Percentiles rank a stretch among this genome's conserved stretches.
Conservation (phyloP, 345 rosid species). For the Salix viminalis region DNA sequence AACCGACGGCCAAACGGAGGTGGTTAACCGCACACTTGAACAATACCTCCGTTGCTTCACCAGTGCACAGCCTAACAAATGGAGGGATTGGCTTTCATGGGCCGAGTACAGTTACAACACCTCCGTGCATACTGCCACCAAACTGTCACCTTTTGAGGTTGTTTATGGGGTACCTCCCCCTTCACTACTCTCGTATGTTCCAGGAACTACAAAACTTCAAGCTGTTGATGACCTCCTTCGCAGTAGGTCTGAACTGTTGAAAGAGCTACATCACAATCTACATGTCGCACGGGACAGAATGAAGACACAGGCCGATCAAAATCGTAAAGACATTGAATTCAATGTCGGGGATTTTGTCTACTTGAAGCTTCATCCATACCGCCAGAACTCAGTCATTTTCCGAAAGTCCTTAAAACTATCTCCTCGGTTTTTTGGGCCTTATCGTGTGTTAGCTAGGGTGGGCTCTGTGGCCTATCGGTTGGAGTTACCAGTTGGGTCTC, state of each 20-base stretch:
- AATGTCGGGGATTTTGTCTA: background rate
- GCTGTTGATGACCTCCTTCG: background rate
- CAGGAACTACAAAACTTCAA: background rate
- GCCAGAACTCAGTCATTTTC: background rate
- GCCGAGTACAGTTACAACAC: background rate
- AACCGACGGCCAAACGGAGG: background rate
- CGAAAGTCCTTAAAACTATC: background rate
- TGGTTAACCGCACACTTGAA: background rate
- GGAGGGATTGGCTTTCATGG: background rate
- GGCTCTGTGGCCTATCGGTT: background rate
- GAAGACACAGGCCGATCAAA: background rate
- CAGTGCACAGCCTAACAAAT: fast-evolving
- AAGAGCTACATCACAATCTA: background rate
- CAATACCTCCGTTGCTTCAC: background rate
- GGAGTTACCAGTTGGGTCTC: background rate
- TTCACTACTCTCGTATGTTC: background rate
- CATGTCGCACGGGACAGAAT: background rate
- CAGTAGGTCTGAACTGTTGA: background rate
- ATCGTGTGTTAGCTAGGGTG: background rate
- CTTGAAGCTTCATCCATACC: background rate
- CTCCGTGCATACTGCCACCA: too few species aligned
- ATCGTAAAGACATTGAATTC: background rate
- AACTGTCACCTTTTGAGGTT: too few species aligned
- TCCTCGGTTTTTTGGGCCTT: background rate
- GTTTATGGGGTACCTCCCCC: too few species aligned